Percentiles rank a stretch among this genome's conserved stretches.
Evolutionary conservation across 2,329 filamentous ascomycete genomes (phyloP).

Genomic region (Epichloe sp.): DNA sequence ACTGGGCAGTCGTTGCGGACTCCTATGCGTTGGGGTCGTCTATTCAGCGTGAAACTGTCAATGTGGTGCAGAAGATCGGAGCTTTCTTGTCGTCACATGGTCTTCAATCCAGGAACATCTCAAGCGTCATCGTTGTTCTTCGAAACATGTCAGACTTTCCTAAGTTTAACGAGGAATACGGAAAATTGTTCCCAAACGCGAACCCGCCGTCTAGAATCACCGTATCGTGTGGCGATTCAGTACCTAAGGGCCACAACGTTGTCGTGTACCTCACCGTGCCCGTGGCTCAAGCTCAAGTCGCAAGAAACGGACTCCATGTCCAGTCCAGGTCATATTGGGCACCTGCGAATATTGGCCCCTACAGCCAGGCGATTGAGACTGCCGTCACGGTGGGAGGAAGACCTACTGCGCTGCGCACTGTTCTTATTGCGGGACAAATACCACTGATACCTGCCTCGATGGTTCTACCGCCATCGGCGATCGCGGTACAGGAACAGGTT

Average conservation of each 20-base stretch:
- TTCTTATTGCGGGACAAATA: conserved; percentile 82
- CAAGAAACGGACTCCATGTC: conserved; percentile 62
- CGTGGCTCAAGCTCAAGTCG: conserved; percentile 10
- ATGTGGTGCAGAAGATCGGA: conserved; percentile 33
- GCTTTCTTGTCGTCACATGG: conserved; percentile 21
- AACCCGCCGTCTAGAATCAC: conserved; percentile 81
- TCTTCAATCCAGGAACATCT: conserved; percentile 27
- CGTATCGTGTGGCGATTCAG: conserved; percentile 56
- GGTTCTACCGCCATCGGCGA: conserved; percentile 35
- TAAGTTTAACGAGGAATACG: conserved; percentile 62
- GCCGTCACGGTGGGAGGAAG: conserved; percentile 13
- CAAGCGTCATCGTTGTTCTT: conserved; percentile 54
- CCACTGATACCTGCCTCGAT: conserved; percentile 74
- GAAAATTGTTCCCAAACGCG: conserved; percentile 56
- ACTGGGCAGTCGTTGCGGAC: conserved; percentile 27
- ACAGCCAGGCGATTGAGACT: conserved; percentile 71
- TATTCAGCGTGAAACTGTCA: conserved; percentile 34
- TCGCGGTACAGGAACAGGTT: conserved; percentile 42
- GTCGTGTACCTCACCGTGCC: conserved; percentile 42
- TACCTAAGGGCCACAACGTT: conserved; percentile 48
- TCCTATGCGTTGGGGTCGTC: conserved; percentile 11
- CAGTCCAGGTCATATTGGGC: conserved; percentile 95
- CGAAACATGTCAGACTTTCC: conserved; percentile 71
- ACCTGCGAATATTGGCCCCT: conserved; percentile 92
- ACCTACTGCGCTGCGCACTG: conserved; percentile 17